Conservation (phyloP, 192 early-diverging fungal genomes). For the Coemansia sp. region DNA sequence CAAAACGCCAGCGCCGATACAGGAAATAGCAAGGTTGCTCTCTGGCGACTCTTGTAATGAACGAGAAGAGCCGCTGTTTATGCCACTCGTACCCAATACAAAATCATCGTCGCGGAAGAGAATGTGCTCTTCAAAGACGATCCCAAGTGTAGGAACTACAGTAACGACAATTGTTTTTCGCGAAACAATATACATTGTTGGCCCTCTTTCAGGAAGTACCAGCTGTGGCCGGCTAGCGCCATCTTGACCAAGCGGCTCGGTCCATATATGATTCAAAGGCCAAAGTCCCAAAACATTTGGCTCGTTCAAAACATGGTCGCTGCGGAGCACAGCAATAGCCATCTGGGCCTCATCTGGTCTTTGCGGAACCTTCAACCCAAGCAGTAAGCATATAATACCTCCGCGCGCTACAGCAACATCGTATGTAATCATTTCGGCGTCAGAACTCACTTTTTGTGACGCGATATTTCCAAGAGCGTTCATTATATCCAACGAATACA, state of each 20-base stretch:
- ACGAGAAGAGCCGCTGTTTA: conserved; percentile 5
- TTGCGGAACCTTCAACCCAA: conserved; percentile 1
- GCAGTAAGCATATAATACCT: conserved; percentile 32
- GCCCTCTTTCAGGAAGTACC: conserved; percentile 31
- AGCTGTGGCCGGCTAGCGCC: conserved; percentile 17
- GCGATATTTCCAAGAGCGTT: conserved; percentile 6
- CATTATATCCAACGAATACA: conserved; percentile 23
- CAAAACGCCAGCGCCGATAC: conserved; percentile 36
- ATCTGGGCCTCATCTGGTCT: conserved; percentile 5
- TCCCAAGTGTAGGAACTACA: conserved; percentile 9
- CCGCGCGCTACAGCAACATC: conserved; percentile 30
- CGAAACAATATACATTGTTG: conserved; percentile 26
- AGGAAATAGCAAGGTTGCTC: conserved; percentile 24
- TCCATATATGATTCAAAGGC: conserved; percentile 12
- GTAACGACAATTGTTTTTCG: conserved; percentile 11
- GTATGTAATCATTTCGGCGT: conserved; percentile 14
- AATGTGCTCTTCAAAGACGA: conserved; percentile 32
- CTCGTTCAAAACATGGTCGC: conserved; percentile 18
- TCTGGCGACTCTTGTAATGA: conserved; percentile 13
- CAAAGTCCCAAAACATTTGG: conserved; percentile 26
- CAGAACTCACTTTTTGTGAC: conserved; percentile 7
- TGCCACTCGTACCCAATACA: conserved; percentile 19
- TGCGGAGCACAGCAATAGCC: conserved; percentile 19
- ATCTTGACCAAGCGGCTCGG: conserved; percentile 5
- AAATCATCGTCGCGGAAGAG: conserved; percentile 26